These are phyloP conservation scores for Gloeopeniophorella convolvens DNA, from an alignment of 768 basidiomycete species.

Conservation along the genomic window DNA sequence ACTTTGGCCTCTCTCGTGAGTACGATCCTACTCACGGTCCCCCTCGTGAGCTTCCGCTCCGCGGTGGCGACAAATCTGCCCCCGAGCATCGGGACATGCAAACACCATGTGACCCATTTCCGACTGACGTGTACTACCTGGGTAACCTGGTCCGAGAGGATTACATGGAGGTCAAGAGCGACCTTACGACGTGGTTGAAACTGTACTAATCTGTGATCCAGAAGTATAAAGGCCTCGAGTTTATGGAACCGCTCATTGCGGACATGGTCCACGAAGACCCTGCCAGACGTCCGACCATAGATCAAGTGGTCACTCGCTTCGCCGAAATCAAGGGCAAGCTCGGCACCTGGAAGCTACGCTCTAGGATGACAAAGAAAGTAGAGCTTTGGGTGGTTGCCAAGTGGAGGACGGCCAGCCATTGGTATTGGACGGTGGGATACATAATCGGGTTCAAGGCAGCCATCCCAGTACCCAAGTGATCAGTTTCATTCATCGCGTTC, in stretches of 20 bases:
- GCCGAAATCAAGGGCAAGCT: slow-evolving; percentile 16
- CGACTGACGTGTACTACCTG: slow-evolving; percentile 23
- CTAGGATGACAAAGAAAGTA: slow-evolving; percentile 22
- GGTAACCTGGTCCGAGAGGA: slow-evolving; percentile 22
- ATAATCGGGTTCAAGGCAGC: neutral
- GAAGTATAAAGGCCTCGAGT: slow-evolving; percentile 25
- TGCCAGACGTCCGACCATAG: slow-evolving; percentile 27
- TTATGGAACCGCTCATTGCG: slow-evolving; percentile 26
- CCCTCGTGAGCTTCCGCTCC: slow-evolving; percentile 18
- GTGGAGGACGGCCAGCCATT: neutral
- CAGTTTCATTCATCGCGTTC: neutral
- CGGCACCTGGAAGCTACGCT: slow-evolving; percentile 27
- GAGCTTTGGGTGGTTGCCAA: neutral
- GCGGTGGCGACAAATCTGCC: slow-evolving; percentile 23
- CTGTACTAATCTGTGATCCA: neutral
- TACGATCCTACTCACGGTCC: slow-evolving; percentile 11
- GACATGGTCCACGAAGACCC: slow-evolving; percentile 33
- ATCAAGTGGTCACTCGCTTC: slow-evolving; percentile 28
- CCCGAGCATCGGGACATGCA: slow-evolving; percentile 22
- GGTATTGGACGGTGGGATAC: neutral
- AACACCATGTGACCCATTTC: slow-evolving; percentile 21
- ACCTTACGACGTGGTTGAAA: no score
- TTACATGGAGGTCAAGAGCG: slow-evolving; percentile 20
- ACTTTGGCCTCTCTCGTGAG: slow-evolving; percentile 25
- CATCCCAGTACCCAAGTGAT: slow-evolving; percentile 4